These are phyloP conservation scores for Myxozyma mucilagina DNA, from an alignment of 805 yeast genomes.

Conservation along the genomic window DNA sequence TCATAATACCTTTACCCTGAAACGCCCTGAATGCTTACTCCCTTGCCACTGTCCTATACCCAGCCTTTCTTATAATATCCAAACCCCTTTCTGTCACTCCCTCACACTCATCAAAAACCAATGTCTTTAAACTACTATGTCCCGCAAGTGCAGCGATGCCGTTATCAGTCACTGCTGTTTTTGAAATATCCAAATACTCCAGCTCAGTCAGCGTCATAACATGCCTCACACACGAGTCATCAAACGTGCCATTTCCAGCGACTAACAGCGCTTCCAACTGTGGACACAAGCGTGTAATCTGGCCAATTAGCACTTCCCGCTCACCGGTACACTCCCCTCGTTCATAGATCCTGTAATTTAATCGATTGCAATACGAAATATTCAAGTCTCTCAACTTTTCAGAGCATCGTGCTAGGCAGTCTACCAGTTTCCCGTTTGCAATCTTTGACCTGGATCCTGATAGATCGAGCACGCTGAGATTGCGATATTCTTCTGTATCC, in stretches of 20 bases:
- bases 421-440: slow-evolving; percentile 5
- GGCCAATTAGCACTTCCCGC: neutral
- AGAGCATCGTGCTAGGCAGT: slow-evolving; percentile 10
- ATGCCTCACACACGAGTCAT: slow-evolving; percentile 1
- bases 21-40: neutral
- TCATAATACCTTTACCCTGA: neutral
- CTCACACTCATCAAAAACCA: neutral
- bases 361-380: slow-evolving; percentile 2
- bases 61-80: neutral
- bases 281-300: slow-evolving; percentile 6
- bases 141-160: neutral
- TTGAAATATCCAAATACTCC: slow-evolving; percentile 12
- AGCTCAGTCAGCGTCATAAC: slow-evolving; percentile 1
- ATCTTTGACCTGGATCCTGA: slow-evolving; percentile 11
- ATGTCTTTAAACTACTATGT: neutral
- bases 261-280: neutral
- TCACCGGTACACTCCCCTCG: neutral
- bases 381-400: slow-evolving; percentile 1
- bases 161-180: neutral
- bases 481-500: slow-evolving; percentile 7
- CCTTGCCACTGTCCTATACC: neutral
- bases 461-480: slow-evolving; percentile 13
- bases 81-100: neutral
- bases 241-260: slow-evolving; percentile 1
- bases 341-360: neutral